Evolutionary conservation across 805 yeast species (phyloP).

Genomic region (Barnettozyma botsteinii): DNA sequence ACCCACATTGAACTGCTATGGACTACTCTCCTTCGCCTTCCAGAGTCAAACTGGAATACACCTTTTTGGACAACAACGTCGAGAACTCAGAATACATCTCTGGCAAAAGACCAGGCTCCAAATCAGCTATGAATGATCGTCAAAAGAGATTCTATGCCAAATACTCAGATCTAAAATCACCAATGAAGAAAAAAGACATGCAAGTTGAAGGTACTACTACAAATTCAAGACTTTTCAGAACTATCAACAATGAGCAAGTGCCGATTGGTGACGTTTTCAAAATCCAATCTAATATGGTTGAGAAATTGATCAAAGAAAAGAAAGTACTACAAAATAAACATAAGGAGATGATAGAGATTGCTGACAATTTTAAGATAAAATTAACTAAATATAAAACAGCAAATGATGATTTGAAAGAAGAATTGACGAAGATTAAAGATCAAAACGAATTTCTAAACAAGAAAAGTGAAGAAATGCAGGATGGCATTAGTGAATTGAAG

Average conservation of each 20-base stretch:
- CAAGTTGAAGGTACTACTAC: slow-evolving; percentile 13
- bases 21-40: slow-evolving; percentile 25
- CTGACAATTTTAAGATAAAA: slow-evolving; percentile 30
- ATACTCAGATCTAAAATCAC: slow-evolving; percentile 21
- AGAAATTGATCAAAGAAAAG: slow-evolving; percentile 31
- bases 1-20: slow-evolving; percentile 11
- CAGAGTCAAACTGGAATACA: slow-evolving; percentile 18
- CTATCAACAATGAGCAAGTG: slow-evolving; percentile 10
- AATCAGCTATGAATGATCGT: slow-evolving; percentile 10
- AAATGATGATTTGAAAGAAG: slow-evolving; percentile 22
- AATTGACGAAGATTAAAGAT: slow-evolving; percentile 9
- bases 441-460: slow-evolving; percentile 12
- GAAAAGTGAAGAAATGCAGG: slow-evolving; percentile 6
- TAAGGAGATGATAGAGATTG: slow-evolving; percentile 27
- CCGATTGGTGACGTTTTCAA: slow-evolving; percentile 29
- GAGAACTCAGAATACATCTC: slow-evolving; percentile 18
- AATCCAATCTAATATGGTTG: slow-evolving; percentile 32
- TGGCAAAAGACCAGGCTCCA: slow-evolving; percentile 6
- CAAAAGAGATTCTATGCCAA: slow-evolving; percentile 19
- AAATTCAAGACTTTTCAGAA: slow-evolving; percentile 19
- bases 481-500: slow-evolving; percentile 12
- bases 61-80: slow-evolving; percentile 22
- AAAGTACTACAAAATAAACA: slow-evolving; percentile 30
- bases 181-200: slow-evolving; percentile 7
- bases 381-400: slow-evolving; percentile 31